These are phyloP conservation scores for Chlorella sp. DNA, from an alignment of 139 green algal species.

Conservation along the genomic window DNA sequence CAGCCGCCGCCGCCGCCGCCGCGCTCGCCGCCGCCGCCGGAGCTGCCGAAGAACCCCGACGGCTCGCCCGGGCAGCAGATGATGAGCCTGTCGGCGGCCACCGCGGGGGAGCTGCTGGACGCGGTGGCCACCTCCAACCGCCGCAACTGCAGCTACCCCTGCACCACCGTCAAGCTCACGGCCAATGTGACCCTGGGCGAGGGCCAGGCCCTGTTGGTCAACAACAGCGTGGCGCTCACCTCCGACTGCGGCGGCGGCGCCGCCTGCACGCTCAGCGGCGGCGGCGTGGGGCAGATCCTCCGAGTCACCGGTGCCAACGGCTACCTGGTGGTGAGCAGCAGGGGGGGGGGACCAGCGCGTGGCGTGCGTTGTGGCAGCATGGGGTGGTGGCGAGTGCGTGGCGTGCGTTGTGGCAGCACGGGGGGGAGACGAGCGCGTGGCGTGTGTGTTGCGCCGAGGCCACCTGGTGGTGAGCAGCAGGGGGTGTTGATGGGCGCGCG, in stretches of 20 bases:
- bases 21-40: background rate
- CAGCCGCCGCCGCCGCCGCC: background rate
- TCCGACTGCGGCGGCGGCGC: background rate
- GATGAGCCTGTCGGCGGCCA: background rate
- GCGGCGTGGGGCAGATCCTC: slow-evolving; percentile 1
- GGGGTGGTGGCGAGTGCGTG: too few species aligned
- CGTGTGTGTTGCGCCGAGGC: too few species aligned
- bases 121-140: background rate
- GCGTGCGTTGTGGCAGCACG: too few species aligned
- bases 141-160: slow-evolving; percentile 22
- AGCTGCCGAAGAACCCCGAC: background rate
- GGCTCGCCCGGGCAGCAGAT: background rate
- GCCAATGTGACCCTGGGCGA: background rate
- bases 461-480: too few species aligned
- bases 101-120: background rate
- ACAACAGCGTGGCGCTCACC: background rate
- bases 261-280: slow-evolving; percentile 16
- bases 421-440: too few species aligned
- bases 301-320: too few species aligned
- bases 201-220: slow-evolving; percentile 7
- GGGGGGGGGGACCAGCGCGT: too few species aligned
- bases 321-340: too few species aligned
- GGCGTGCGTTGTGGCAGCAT: too few species aligned
- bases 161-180: slow-evolving; percentile 14
- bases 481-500: too few species aligned